A percentile compares a stretch with the other conserved stretches of the same genome.
Evolutionary conservation across 768 basidiomycete species (phyloP).

Genomic region (Hygrocybe punicea): DNA sequence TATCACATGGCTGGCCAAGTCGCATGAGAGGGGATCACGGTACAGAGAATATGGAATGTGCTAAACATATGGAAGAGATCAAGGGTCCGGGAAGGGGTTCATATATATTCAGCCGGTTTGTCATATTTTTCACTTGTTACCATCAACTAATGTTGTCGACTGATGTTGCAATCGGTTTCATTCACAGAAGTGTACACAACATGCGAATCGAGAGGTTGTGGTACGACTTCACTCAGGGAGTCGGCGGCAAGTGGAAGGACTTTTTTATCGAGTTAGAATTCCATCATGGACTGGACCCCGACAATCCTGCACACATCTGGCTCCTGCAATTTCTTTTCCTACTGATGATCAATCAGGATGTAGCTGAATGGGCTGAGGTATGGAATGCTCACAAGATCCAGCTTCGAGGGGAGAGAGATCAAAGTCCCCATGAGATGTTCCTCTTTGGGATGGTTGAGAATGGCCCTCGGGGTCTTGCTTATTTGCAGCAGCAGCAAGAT

Average conservation of each 20-base stretch:
- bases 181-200: conserved; percentile 39
- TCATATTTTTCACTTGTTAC: neutral
- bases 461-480: conserved; percentile 25
- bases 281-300: conserved; percentile 24
- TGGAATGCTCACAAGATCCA: conserved; percentile 38
- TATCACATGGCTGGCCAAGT: conserved; percentile 24
- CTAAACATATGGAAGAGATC: conserved; percentile 27
- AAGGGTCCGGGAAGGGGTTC: conserved; percentile 25
- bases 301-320: conserved; percentile 36
- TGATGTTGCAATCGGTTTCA: neutral
- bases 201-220: conserved; percentile 40
- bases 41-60: conserved; percentile 33
- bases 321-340: conserved; percentile 41
- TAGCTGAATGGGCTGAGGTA: conserved; percentile 25
- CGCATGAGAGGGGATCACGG: conserved; percentile 33
- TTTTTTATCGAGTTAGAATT: conserved; percentile 38
- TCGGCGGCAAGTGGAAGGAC: conserved; percentile 38
- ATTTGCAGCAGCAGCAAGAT: too few relatives aligned
- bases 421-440: conserved; percentile 29
- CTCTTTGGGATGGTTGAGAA: conserved; percentile 31
- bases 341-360: conserved; percentile 28
- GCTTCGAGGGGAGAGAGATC: conserved; percentile 13
- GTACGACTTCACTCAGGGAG: conserved; percentile 34
- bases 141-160: neutral
- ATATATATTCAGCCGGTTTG: conserved; percentile 40